Evolutionary conservation across 192 early-diverging fungal species (phyloP).

Genomic region (Chytriomyces confervae): DNA sequence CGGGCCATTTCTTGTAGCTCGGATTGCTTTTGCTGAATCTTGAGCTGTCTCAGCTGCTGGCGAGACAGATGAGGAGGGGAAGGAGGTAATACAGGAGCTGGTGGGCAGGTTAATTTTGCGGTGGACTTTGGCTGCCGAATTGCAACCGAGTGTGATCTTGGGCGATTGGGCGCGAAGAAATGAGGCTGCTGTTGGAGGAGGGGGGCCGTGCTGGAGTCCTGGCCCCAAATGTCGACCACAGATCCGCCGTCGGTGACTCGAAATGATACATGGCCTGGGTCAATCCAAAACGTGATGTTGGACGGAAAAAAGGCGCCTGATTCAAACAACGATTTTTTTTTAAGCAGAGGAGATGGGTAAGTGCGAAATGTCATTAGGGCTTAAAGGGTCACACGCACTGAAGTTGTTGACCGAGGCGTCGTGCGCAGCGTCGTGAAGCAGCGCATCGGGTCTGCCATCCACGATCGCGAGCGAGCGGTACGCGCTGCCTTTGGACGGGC

Average conservation of each 20-base stretch:
- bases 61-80: constrained; percentile 28
- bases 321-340: too few relatives aligned
- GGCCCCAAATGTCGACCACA: constrained; percentile 10
- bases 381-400: too few relatives aligned
- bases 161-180: not conserved
- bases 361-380: too few relatives aligned
- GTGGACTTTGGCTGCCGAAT: too few relatives aligned
- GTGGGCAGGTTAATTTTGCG: too few relatives aligned
- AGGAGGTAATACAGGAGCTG: not conserved
- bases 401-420: too few relatives aligned
- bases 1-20: constrained; percentile 34
- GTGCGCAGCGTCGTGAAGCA: constrained; percentile 15
- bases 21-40: constrained; percentile 29
- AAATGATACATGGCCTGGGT: constrained; percentile 34
- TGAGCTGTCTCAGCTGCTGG: constrained; percentile 22
- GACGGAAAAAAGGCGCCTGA: constrained; percentile 17
- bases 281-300: constrained; percentile 39
- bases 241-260: constrained; percentile 33
- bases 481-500: constrained; percentile 22
- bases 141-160: too few relatives aligned
- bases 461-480: constrained; percentile 21
- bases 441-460: constrained; percentile 9
- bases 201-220: not conserved
- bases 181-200: not conserved
- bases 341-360: too few relatives aligned